Evolutionary conservation across 2,329 filamentous ascomycete species (phyloP).

Genomic region (Daldinia sp.): DNA sequence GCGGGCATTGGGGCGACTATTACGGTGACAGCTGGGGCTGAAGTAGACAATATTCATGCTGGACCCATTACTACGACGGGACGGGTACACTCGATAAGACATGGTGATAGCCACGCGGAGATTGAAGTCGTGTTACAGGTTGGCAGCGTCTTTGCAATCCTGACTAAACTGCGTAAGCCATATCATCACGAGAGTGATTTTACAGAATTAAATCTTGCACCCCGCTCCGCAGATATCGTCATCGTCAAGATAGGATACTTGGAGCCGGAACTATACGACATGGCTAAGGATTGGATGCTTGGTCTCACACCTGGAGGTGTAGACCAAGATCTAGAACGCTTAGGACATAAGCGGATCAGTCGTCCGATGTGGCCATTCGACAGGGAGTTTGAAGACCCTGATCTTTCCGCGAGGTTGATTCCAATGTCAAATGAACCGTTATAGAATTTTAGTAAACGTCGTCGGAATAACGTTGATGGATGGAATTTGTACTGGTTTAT

Average conservation of each 20-base stretch:
- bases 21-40: constrained; percentile 60
- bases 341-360: constrained; percentile 57
- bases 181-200: constrained; percentile 63
- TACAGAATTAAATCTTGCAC: constrained; percentile 55
- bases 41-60: constrained; percentile 57
- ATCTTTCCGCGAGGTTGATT: constrained; percentile 50
- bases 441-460: neutral
- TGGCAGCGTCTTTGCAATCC: constrained; percentile 59
- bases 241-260: constrained; percentile 66
- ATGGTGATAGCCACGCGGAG: constrained; percentile 58
- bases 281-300: constrained; percentile 63
- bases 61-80: constrained; percentile 61
- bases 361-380: constrained; percentile 60
- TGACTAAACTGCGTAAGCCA: constrained; percentile 61
- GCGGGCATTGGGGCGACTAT: constrained; percentile 57
- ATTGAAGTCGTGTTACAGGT: constrained; percentile 60
- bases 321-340: constrained; percentile 58
- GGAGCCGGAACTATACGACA: constrained; percentile 62
- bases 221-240: constrained; percentile 58
- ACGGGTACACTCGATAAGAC: constrained; percentile 57
- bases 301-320: constrained; percentile 62
- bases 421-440: constrained; percentile 46
- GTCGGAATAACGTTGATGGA: neutral
- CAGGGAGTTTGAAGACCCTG: constrained; percentile 46
- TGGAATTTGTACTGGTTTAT: neutral